These are phyloP conservation scores for Ormosia emarginata DNA, from an alignment of 306 rosid species.

Conservation along the genomic window DNA sequence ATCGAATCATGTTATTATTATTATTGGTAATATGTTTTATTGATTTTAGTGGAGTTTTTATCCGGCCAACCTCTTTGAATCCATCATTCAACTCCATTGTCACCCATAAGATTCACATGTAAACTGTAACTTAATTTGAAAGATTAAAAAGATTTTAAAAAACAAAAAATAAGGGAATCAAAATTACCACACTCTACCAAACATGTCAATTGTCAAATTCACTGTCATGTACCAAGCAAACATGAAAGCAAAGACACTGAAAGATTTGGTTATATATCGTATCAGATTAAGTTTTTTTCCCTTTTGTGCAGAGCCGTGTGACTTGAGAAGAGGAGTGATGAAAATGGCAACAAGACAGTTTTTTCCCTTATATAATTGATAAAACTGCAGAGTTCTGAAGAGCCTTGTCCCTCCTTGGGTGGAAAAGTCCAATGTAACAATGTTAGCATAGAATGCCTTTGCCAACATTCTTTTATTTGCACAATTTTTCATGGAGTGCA, in stretches of 20 bases:
- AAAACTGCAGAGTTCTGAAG: conserved; percentile 26
- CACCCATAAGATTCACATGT: not conserved
- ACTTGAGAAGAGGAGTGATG: not conserved
- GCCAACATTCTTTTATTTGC: not conserved
- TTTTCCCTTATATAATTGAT: conserved; percentile 12
- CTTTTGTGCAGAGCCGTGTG: not conserved
- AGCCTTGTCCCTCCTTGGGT: conserved; percentile 29
- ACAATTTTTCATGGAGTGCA: not conserved
- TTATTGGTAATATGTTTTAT: not conserved
- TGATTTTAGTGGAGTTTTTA: not conserved
- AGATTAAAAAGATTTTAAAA: not conserved
- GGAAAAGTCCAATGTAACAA: conserved; percentile 21
- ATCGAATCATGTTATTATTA: not conserved
- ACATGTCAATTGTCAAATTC: not conserved
- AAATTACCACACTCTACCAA: not conserved
- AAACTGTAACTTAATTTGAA: not conserved
- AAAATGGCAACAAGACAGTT: conserved; percentile 21
- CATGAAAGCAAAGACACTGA: conserved; percentile 11
- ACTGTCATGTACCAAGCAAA: conserved; percentile 5
- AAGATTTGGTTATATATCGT: not conserved
- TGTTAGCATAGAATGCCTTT: conserved; percentile 2
- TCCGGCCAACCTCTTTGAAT: not conserved
- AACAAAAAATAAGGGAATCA: not conserved
- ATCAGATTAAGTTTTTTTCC: not conserved
- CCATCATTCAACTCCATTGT: not conserved